phyloP scores from a whole-genome alignment of 257 asterid genomes.

The Voacanga thouarsii region DNA sequence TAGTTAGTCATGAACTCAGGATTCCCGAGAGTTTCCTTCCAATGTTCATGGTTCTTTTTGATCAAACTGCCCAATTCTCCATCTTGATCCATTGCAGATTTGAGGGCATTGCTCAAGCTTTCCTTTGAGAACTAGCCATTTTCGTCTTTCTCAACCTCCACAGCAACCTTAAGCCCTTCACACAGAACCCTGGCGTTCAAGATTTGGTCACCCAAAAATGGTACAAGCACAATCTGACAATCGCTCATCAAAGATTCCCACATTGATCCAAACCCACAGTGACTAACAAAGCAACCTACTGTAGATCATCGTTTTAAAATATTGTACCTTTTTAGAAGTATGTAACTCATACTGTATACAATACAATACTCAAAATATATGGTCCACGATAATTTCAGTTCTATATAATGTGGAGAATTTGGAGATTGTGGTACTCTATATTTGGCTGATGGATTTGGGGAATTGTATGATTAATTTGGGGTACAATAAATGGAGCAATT shows the following conservation, averaged over 20 bases:
- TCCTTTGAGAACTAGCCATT: constrained; percentile 58
- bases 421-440: too few relatives aligned
- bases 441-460: too few relatives aligned
- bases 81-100: constrained; percentile 27
- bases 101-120: constrained; percentile 28
- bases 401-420: too few relatives aligned
- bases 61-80: constrained; percentile 29
- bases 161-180: constrained; percentile 64
- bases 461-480: too few relatives aligned
- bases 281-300: constrained; percentile 84
- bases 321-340: too few relatives aligned
- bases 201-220: constrained; percentile 64
- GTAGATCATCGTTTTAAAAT: too few relatives aligned
- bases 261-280: constrained; percentile 86
- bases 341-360: too few relatives aligned
- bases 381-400: too few relatives aligned
- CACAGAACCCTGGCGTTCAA: constrained; percentile 64
- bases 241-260: constrained; percentile 76
- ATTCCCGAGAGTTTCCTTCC: constrained; percentile 17
- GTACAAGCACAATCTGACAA: constrained; percentile 62
- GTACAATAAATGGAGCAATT: too few relatives aligned
- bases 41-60: constrained; percentile 29
- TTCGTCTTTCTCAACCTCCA: constrained; percentile 69
- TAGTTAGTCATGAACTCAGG: constrained; percentile 25
- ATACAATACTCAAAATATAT: too few relatives aligned